Evolutionary conservation across 768 basidiomycete species (phyloP).

Genomic region (Boletus rubropictus): DNA sequence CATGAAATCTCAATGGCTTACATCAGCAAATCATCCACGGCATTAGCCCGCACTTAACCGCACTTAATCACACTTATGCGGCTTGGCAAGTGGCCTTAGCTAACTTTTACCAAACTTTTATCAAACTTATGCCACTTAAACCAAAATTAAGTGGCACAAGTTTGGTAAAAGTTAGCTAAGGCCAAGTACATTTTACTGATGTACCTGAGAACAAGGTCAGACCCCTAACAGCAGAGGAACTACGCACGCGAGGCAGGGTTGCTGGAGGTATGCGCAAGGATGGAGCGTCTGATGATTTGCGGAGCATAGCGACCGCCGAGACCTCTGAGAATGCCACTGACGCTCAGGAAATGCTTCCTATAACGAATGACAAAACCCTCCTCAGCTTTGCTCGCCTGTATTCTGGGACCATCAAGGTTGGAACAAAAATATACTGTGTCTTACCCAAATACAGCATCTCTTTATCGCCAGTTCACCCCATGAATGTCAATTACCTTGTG

Average conservation of each 20-base stretch:
- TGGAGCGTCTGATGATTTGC: conserved; percentile 25
- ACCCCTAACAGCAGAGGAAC: conserved; percentile 74
- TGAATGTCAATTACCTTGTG: conserved; percentile 60
- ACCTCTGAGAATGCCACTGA: not conserved
- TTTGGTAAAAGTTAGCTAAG: too few species aligned
- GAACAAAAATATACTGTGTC: conserved; percentile 61
- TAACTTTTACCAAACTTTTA: too few species aligned
- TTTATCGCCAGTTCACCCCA: conserved; percentile 57
- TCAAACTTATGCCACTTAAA: too few species aligned
- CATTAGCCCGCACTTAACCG: too few species aligned
- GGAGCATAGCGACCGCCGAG: conserved; percentile 6
- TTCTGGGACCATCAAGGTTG: conserved; percentile 72
- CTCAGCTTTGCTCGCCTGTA: conserved; percentile 94
- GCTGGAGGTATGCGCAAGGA: conserved; percentile 39
- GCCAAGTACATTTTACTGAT: too few species aligned
- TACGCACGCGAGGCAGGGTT: conserved; percentile 60
- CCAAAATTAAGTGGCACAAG: too few species aligned
- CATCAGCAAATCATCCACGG: too few species aligned
- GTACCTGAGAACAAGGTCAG: conserved; percentile 85
- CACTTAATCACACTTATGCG: too few species aligned
- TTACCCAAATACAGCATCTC: conserved; percentile 80
- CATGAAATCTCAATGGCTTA: too few species aligned
- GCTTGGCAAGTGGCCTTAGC: too few species aligned
- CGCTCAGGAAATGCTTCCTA: not conserved
- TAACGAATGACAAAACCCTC: conserved; percentile 50